phyloP scores from a whole-genome alignment of 495 filamentous ascomycete genomes.

The Penicillium mononematosum region DNA sequence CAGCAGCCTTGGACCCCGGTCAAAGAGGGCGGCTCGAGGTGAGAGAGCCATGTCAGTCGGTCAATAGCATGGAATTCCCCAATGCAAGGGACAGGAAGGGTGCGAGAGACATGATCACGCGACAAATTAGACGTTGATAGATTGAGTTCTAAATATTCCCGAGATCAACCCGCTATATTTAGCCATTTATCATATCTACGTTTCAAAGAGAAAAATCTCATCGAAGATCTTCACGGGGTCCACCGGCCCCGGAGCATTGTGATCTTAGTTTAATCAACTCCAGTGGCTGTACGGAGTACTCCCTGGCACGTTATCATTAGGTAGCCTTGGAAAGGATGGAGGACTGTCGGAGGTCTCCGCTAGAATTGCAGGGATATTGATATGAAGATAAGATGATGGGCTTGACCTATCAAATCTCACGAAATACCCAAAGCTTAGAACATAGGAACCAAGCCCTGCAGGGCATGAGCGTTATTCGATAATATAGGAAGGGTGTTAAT shows the following conservation, averaged over 20 bases:
- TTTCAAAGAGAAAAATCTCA: not conserved
- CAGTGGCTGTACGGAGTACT: no score
- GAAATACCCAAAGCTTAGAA: not conserved
- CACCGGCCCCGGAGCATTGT: no score
- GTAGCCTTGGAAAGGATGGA: not conserved
- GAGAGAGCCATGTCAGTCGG: slow-evolving; percentile 16
- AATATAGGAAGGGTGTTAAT: not conserved
- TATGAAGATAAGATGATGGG: not conserved
- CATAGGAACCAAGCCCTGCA: not conserved
- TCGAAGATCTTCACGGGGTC: slow-evolving; percentile 20
- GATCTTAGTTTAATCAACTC: no score
- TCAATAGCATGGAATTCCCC: not conserved
- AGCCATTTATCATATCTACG: slow-evolving; percentile 12
- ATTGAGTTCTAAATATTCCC: slow-evolving; percentile 11
- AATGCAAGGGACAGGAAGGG: not conserved
- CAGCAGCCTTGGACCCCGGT: slow-evolving; percentile 23
- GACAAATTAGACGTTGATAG: not conserved
- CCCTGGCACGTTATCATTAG: no score
- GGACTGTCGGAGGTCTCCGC: slow-evolving; percentile 9
- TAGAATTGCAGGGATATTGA: not conserved
- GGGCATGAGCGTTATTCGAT: not conserved
- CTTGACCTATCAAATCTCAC: not conserved
- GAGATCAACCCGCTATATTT: slow-evolving; percentile 2
- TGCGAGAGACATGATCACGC: not conserved
- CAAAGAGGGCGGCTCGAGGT: not conserved